Evolutionary conservation across 2,329 filamentous ascomycete genomes (phyloP).

Genomic region (Fusarium sp.): DNA sequence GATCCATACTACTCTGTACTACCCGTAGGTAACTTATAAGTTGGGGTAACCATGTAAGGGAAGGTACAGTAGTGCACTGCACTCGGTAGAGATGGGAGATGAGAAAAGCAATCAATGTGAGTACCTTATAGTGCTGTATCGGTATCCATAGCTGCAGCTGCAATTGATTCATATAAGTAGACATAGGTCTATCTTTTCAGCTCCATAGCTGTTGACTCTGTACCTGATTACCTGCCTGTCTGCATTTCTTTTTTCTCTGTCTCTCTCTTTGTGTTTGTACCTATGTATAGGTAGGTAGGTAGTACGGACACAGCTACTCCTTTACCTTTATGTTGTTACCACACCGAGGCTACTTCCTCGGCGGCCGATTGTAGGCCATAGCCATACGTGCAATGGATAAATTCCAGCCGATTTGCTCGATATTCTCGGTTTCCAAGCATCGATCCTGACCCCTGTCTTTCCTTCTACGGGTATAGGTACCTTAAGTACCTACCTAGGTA

Average conservation of each 20-base stretch:
- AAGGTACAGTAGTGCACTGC: neutral
- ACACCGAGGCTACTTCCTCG: neutral
- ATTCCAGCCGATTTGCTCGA: neutral
- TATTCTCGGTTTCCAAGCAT: neutral
- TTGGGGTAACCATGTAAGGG: conserved; percentile 6
- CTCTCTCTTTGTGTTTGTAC: neutral
- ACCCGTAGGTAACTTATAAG: neutral
- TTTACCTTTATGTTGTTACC: neutral
- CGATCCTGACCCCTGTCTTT: neutral
- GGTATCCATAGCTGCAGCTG: neutral
- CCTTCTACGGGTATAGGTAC: neutral
- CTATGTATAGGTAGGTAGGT: no score
- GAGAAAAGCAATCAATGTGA: conserved; percentile 1
- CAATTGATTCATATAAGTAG: neutral
- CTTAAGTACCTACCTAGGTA: no score
- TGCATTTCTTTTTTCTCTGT: no score
- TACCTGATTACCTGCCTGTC: neutral
- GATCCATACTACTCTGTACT: neutral
- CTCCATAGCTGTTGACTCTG: neutral
- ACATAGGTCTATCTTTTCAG: neutral
- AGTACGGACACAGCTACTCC: neutral
- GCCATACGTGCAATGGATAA: neutral
- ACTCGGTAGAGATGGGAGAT: conserved; percentile 1
- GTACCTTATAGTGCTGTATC: neutral
- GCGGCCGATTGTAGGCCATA: neutral